Base-by-base conservation (phyloP, 1,139 yeast genomes). In the Geotrichum carabidarum region DNA sequence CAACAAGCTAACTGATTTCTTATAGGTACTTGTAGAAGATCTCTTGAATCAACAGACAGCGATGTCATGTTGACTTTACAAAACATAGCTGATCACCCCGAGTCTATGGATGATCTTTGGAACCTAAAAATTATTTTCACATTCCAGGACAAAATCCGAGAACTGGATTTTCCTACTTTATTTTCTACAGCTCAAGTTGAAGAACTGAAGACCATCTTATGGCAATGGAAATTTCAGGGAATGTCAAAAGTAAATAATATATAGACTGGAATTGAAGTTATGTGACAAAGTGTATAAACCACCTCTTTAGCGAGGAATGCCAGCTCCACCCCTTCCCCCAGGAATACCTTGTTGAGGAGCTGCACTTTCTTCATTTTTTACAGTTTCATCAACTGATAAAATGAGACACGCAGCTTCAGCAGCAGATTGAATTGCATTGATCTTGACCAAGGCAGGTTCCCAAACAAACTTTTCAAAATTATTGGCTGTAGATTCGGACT, bases 361-460 rank as follows among this genome's bases (percentile, higher is more conserved):
- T 32, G 71, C 68, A 40, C 57, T 55, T 62, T 83, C 88, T 66
- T 88, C 85, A 68, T 87, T 89, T 68, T 80, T 87, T 63, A 93
- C 90, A 15, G 99, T 93, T 75, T 93, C 99, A 71, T 93, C 99
- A 55, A 93, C 96, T 17, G 95, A 84, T 62, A 93, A 78, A 64
- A 93, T 87, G 66, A 93, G 76, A 58, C 89, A 85, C 8, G 98
- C 96, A 41, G 99, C 99, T 71, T 93, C 99, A n/a, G 96, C 86
- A 30, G 99, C 99, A 63, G 95, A 84, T 68, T 83, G 86, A 59
- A 94, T 75, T n/a, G 99, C 97, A 69, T 93, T 94, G 60, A 83
- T 81, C 74, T 93, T 93, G 53, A 93, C 96, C 65, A 93, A 79
- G 41, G 97, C 84, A 4, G 99, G 99, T 71, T 93, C 99, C 99